Conservation (phyloP, 2,329 filamentous ascomycete species). For the Phyllosticta paracitricarpa region DNA sequence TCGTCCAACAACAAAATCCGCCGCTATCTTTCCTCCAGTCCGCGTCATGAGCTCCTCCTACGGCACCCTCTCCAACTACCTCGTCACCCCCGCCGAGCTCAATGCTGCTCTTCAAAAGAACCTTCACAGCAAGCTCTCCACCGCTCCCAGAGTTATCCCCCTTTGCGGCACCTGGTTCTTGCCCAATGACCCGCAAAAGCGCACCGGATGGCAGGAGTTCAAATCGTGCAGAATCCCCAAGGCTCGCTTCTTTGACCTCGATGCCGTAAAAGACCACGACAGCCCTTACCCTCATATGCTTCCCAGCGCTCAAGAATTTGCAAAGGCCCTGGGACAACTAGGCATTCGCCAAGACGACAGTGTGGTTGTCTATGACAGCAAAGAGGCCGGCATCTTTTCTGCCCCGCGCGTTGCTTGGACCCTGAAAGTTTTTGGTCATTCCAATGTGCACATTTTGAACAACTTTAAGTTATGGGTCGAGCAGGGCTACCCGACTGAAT, state of each 20-base stretch:
- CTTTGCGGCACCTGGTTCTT: constrained; percentile 95
- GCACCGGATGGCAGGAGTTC: constrained; percentile 73
- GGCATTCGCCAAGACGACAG: constrained; percentile 82
- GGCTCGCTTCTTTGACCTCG: constrained; percentile 92
- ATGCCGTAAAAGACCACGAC: constrained; percentile 76
- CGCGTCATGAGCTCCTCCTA: constrained; percentile 20
- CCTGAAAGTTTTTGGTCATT: constrained; percentile 78
- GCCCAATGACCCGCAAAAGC: constrained; percentile 68
- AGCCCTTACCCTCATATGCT: constrained; percentile 97
- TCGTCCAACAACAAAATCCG: background rate
- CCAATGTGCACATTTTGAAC: constrained; percentile 80
- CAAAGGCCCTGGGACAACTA: constrained; percentile 76
- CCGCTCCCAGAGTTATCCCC: constrained; percentile 73
- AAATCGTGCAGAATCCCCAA: constrained; percentile 74
- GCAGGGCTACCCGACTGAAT: constrained; percentile 69
- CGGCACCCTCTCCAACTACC: constrained; percentile 60
- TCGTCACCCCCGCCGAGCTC: constrained; percentile 78
- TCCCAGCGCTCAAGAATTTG: constrained; percentile 69
- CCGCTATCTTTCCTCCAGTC: constrained; percentile 13
- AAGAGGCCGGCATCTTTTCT: constrained; percentile 87
- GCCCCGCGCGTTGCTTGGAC: constrained; percentile 94
- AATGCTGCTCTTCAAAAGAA: constrained; percentile 73
- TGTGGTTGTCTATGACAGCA: constrained; percentile 87
- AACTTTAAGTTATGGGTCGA: constrained; percentile 95
- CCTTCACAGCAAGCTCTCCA: constrained; percentile 66